A percentile compares a stretch with the other conserved stretches of the same genome.
phyloP scores from a whole-genome alignment of 2,329 filamentous ascomycete genomes.

The Phoma herbarum region DNA sequence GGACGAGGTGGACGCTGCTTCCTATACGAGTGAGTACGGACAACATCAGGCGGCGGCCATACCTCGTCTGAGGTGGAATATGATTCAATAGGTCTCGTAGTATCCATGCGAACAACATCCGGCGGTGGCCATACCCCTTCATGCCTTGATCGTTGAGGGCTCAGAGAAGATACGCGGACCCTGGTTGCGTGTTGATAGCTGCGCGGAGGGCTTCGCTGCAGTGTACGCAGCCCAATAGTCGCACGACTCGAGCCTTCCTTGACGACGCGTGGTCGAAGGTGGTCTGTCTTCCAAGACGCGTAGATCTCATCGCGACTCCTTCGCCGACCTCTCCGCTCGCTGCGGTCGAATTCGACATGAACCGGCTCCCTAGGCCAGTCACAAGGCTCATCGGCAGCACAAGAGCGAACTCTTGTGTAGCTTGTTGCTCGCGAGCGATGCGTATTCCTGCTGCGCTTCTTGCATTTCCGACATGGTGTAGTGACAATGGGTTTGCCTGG shows the following conservation, averaged over 20 bases:
- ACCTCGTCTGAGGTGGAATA: slow-evolving; percentile 24
- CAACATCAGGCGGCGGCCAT: slow-evolving; percentile 37
- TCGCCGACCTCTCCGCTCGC: slow-evolving; percentile 36
- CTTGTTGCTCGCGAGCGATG: slow-evolving; percentile 26
- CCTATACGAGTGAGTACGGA: slow-evolving; percentile 35
- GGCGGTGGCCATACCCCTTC: slow-evolving; percentile 30
- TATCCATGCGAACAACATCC: slow-evolving; percentile 27
- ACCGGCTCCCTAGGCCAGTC: slow-evolving; percentile 37
- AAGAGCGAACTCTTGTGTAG: slow-evolving; percentile 31
- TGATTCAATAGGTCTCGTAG: slow-evolving; percentile 7
- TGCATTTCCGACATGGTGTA: slow-evolving; percentile 44
- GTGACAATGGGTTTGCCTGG: slow-evolving; percentile 40
- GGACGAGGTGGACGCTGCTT: slow-evolving; percentile 21
- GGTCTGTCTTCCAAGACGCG: slow-evolving; percentile 29
- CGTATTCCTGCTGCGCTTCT: slow-evolving; percentile 33
- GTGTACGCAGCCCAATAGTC: slow-evolving; percentile 34
- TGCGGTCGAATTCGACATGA: slow-evolving; percentile 27
- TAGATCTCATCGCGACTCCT: slow-evolving; percentile 34
- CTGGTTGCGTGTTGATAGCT: slow-evolving; percentile 19
- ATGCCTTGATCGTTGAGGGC: slow-evolving; percentile 33
- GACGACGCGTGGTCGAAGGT: slow-evolving; percentile 26
- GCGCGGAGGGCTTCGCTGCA: slow-evolving; percentile 32
- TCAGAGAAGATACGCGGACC: slow-evolving; percentile 32
- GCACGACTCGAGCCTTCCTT: slow-evolving; percentile 31
- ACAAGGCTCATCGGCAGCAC: slow-evolving; percentile 37